Percentiles rank a stretch among this genome's conserved stretches.
phyloP scores from a whole-genome alignment of 768 basidiomycete genomes.

The Candolleomyces aberdarensis region DNA sequence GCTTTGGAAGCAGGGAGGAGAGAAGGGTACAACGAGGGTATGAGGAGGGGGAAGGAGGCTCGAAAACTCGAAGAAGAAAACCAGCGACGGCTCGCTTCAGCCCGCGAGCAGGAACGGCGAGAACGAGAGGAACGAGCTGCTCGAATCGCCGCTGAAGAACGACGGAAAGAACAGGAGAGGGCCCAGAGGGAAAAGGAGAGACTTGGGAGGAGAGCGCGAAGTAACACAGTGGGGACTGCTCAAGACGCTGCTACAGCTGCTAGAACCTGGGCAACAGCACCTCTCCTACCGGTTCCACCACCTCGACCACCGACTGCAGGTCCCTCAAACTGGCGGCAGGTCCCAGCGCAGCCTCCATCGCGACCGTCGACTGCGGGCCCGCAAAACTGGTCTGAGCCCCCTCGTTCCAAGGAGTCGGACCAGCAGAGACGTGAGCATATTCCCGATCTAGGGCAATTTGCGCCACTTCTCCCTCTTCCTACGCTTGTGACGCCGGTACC shows the following conservation, averaged over 20 bases:
- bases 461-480: constrained; percentile 14
- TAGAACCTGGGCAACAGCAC: not conserved
- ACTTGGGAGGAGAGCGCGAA: not conserved
- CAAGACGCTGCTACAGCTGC: not conserved
- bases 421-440: not conserved
- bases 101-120: not conserved
- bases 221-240: not conserved
- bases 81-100: not conserved
- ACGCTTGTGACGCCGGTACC: constrained; percentile 21
- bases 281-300: not conserved
- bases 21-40: constrained; percentile 50
- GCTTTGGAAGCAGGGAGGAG: constrained; percentile 55
- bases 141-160: too few species aligned
- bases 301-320: not conserved
- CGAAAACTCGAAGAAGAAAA: constrained; percentile 3
- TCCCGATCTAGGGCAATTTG: constrained; percentile 18
- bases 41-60: constrained; percentile 26
- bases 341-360: not conserved
- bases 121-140: constrained; percentile 5
- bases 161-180: not conserved
- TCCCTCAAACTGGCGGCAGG: not conserved
- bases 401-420: not conserved
- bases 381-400: not conserved
- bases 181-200: not conserved
- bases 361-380: not conserved